Percentiles rank a stretch among this genome's conserved stretches.
Conservation (phyloP, 768 basidiomycete genomes). For the Russula earlei region DNA sequence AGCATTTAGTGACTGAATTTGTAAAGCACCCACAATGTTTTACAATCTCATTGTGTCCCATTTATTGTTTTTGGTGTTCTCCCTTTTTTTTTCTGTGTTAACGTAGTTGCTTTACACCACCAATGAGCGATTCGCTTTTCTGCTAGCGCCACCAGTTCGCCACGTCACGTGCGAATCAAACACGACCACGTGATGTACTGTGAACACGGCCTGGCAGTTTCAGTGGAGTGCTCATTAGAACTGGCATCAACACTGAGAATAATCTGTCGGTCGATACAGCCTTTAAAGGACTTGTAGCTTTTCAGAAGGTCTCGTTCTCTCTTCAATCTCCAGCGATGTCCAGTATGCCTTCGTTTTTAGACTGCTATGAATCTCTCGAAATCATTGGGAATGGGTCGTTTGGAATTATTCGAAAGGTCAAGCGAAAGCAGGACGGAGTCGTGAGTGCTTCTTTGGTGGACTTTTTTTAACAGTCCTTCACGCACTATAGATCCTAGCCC, state of each 20-base stretch:
- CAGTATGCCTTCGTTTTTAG: slow-evolving; percentile 38
- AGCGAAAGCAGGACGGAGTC: slow-evolving; percentile 70
- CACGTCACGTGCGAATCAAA: slow-evolving; percentile 15
- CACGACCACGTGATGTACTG: slow-evolving; percentile 1
- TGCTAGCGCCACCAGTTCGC: no score
- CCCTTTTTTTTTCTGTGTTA: no score
- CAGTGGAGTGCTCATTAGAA: background rate
- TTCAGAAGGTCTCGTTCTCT: background rate
- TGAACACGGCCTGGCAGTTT: background rate
- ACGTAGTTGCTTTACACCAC: no score
- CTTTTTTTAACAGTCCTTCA: background rate
- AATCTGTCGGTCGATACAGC: background rate
- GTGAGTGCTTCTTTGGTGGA: slow-evolving; percentile 37
- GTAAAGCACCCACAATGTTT: no score
- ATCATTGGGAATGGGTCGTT: slow-evolving; percentile 96
- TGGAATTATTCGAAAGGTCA: slow-evolving; percentile 94
- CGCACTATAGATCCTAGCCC: slow-evolving; percentile 57
- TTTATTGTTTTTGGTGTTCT: no score
- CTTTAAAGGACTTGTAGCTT: background rate
- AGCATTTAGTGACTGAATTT: no score
- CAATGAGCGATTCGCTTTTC: no score
- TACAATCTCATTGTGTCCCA: no score
- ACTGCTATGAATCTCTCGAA: slow-evolving; percentile 79
- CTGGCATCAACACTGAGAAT: background rate
- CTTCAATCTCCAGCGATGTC: slow-evolving; percentile 4